These are phyloP conservation scores for Ophiostoma sp. DNA, from an alignment of 2,329 filamentous ascomycete genomes.

Conservation along the genomic window DNA sequence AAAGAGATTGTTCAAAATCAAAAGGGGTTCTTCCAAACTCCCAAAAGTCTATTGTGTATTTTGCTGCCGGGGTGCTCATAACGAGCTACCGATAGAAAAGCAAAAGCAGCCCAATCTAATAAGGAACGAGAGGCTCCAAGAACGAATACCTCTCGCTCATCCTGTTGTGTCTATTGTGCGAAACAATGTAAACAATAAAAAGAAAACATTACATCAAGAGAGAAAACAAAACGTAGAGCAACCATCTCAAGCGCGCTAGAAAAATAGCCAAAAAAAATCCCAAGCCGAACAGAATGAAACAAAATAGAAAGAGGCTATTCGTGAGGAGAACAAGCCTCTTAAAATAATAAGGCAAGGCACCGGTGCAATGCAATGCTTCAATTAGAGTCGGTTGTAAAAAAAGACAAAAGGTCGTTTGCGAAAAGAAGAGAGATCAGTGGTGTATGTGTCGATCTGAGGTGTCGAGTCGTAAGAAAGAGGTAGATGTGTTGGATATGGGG, in stretches of 20 bases:
- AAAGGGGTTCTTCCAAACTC: background rate
- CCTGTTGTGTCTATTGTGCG: constrained; percentile 13
- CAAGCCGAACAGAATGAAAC: background rate
- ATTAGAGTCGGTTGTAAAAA: background rate
- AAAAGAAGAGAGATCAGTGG: background rate
- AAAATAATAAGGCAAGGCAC: background rate
- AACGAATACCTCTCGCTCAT: background rate
- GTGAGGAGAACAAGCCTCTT: background rate
- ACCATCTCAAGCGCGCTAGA: background rate
- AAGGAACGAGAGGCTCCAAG: background rate
- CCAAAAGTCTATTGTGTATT: constrained; percentile 3
- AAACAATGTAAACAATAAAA: constrained; percentile 1
- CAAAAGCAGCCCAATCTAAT: background rate
- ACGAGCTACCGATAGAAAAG: background rate
- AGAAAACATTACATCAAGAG: background rate
- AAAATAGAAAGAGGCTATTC: background rate
- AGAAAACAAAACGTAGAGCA: too few species aligned
- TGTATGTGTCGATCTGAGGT: background rate
- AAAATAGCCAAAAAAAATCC: background rate
- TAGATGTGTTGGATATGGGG: background rate
- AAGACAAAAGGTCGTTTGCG: background rate
- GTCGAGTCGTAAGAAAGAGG: background rate
- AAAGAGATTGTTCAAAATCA: background rate
- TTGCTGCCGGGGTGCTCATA: background rate
- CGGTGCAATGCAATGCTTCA: background rate